Evolutionary conservation across 2,329 filamentous ascomycete species (phyloP), one percentile per base, ranked within the genome.

Genomic region (Davidsoniella eucalypti): DNA sequence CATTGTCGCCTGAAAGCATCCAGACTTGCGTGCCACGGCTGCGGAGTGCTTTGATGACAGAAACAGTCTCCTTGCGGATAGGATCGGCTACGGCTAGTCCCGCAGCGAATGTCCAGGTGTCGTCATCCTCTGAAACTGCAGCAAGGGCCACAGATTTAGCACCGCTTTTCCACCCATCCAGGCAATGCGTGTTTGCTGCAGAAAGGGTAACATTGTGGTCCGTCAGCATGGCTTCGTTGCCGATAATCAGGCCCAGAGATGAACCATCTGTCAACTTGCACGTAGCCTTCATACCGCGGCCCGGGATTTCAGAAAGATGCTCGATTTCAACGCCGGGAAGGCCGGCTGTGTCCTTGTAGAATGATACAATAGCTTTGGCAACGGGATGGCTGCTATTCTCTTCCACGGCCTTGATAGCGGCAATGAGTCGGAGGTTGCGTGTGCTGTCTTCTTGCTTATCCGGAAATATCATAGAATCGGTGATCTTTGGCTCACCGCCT

Each of bases 1-100:
- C 67, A 60, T 94, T 94, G 67, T 95, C 88, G 26, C 88, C 88
- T 0, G 87, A 93, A 37, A 94, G 79, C 86, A 95, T 93, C 78
- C 82, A 94, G 3, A 94, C 83, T 29, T 80, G 75, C 44, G 84
- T 80, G 17, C 82, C 78, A 14, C 75, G 74, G 4, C 71, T 64
- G 41, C 76, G 73, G 0, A 94, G 75, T 1, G 78, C 70, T 5
- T 66, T 63, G 52, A 94, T 73, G 16, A 90, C 78, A 6, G 67
- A 59, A 1, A 67, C 64, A 0, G 87, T 80, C 63, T 93, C 85
- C 0, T 77, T 73, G 2, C 88, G 82, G 55, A 94, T 75, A 1
- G 85, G 79, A 57, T 95, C 88, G 0, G 87, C 80, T 45, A 90
- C 81, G 44, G 86, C 79, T 56, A 94, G 79, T 9, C 80, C 71